Percentiles rank a stretch among this genome's conserved stretches.
These are phyloP conservation scores for Rhizopogon vesiculosus DNA, from an alignment of 768 basidiomycete genomes.

Conservation along the genomic window DNA sequence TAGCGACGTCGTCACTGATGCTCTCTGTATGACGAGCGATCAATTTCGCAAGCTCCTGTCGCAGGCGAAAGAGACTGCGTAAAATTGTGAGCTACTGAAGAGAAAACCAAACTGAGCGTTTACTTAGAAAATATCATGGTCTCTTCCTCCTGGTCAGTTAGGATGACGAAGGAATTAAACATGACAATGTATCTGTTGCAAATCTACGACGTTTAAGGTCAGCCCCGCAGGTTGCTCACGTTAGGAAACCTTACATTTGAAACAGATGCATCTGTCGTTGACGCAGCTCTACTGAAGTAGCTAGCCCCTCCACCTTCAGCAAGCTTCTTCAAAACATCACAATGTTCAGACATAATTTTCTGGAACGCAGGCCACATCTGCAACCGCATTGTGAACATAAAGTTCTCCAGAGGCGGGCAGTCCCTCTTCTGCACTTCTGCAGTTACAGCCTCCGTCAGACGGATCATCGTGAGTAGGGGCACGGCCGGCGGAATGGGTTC, in stretches of 20 bases:
- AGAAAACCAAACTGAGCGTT: background rate
- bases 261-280: slow-evolving; percentile 67
- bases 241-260: slow-evolving; percentile 41
- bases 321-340: slow-evolving; percentile 77
- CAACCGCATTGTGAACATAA: slow-evolving; percentile 75
- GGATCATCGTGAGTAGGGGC: slow-evolving; percentile 86
- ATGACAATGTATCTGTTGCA: slow-evolving; percentile 73
- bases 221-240: background rate
- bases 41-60: slow-evolving; percentile 77
- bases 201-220: slow-evolving; percentile 35
- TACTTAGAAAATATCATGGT: slow-evolving; percentile 97
- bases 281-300: slow-evolving; percentile 56
- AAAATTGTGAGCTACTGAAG: background rate
- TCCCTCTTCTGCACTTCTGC: slow-evolving; percentile 70
- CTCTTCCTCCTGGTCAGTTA: slow-evolving; percentile 84
- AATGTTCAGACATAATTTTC: slow-evolving; percentile 79
- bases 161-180: slow-evolving; percentile 78
- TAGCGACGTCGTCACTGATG: slow-evolving; percentile 53
- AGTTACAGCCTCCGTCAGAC: slow-evolving; percentile 79
- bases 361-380: slow-evolving; percentile 94
- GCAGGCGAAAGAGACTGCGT: slow-evolving; percentile 72
- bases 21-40: slow-evolving; percentile 69
- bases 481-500: slow-evolving; percentile 72
- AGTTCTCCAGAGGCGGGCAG: slow-evolving; percentile 77
- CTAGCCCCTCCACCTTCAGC: slow-evolving; percentile 66